These are phyloP conservation scores for Phialocephala subalpina DNA, from an alignment of 2,329 filamentous ascomycete species.

Conservation along the genomic window DNA sequence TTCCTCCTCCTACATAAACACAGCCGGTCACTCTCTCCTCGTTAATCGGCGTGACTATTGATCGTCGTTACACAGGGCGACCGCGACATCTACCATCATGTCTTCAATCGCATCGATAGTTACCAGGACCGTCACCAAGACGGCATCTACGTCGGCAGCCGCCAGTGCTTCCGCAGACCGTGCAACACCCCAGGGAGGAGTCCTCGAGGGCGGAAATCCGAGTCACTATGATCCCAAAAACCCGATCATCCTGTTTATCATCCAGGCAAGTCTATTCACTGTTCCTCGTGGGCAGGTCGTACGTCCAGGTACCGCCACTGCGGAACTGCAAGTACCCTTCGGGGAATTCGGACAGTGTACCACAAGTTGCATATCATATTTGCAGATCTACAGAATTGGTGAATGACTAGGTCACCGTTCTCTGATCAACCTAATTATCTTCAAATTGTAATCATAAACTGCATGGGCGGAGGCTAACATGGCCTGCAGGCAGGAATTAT, in stretches of 20 bases:
- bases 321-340: slow-evolving; percentile 4
- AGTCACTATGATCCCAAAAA: slow-evolving; percentile 67
- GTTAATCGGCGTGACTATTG: not conserved
- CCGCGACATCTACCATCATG: slow-evolving; percentile 16
- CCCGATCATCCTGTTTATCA: slow-evolving; percentile 73
- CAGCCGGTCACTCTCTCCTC: not conserved
- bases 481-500: slow-evolving; percentile 69
- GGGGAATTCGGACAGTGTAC: slow-evolving; percentile 15
- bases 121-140: slow-evolving; percentile 22
- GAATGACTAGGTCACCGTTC: not conserved
- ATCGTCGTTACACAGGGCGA: not conserved
- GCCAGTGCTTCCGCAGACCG: slow-evolving; percentile 29
- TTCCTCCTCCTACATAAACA: not conserved
- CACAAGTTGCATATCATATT: slow-evolving; percentile 13
- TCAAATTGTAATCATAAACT: not conserved
- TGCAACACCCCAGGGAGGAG: slow-evolving; percentile 61
- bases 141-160: slow-evolving; percentile 27
- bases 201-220: slow-evolving; percentile 70
- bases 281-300: not conserved
- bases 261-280: slow-evolving; percentile 60
- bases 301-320: slow-evolving; percentile 13
- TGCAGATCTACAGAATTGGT: not conserved
- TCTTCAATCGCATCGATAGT: slow-evolving; percentile 18
- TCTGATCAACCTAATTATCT: not conserved
- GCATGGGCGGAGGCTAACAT: slow-evolving; percentile 22